A percentile compares a stretch with the other conserved stretches of the same genome.
These are phyloP conservation scores for Mucor ambiguus DNA, from an alignment of 371 early-diverging fungal genomes.

Conservation along the genomic window DNA sequence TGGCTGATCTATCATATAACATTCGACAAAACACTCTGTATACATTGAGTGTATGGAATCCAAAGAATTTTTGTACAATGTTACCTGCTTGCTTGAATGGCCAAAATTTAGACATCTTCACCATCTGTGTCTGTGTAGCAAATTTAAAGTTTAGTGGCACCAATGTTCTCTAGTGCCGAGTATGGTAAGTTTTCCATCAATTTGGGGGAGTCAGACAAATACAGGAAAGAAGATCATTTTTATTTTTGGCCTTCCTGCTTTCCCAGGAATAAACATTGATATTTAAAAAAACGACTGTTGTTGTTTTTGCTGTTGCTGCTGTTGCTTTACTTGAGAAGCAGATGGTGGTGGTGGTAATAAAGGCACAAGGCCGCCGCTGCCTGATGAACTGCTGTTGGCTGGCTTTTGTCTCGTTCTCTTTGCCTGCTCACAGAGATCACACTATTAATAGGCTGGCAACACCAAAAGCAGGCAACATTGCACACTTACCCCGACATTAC, in stretches of 20 bases:
- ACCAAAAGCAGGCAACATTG: not conserved
- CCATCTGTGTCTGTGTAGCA: not conserved
- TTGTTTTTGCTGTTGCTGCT: constrained; percentile 38
- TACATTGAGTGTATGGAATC: not conserved
- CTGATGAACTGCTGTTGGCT: constrained; percentile 2
- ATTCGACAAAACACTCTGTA: not conserved
- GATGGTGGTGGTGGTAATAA: constrained; percentile 58
- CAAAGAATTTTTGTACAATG: not conserved
- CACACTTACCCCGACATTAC: constrained; percentile 55
- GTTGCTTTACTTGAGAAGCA: constrained; percentile 55
- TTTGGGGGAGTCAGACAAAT: not conserved
- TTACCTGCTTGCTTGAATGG: not conserved
- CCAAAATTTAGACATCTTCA: no score
- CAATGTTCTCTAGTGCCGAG: constrained; percentile 7
- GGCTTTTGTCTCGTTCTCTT: constrained; percentile 39
- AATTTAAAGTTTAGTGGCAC: constrained; percentile 8
- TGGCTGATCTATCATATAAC: not conserved
- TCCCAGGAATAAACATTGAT: constrained; percentile 1
- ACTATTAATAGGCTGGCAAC: constrained; percentile 2
- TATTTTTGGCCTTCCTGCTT: not conserved
- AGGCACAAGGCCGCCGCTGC: constrained; percentile 35
- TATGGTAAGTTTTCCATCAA: not conserved
- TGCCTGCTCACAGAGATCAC: constrained; percentile 8
- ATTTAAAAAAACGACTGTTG: constrained; percentile 23
- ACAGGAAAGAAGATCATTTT: constrained; percentile 4